Base-by-base conservation (phyloP, 2,329 filamentous ascomycete genomes). In the Penicillium hesseltinei region DNA sequence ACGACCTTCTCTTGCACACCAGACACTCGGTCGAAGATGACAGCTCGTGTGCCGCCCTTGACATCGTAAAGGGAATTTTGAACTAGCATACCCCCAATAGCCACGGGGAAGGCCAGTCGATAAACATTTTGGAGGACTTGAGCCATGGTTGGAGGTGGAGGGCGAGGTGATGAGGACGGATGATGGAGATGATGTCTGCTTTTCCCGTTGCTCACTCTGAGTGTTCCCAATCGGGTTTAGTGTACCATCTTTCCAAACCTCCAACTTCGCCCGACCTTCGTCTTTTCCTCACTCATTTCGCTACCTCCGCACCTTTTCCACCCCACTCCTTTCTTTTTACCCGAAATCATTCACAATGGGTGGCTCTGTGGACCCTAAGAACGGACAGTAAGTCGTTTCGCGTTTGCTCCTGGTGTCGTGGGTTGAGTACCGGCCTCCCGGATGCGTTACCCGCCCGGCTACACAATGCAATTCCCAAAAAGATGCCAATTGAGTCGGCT, bases 41-140 rank as follows among this genome's bases (percentile, higher is more conserved):
- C 92, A 61, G 94, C 94, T 71, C 94, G 87, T 62, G 88, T 89
- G 69, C 94, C 94, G 74, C 94, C 94, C 75, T 91, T 92, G 74
- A 99, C 94, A 77, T 99, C 94, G 87, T 97, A 99, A 62, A 99
- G 85, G 58, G 92, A 91, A 64, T 90, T 84, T 76, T 92, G 88
- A 65, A 85, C 80, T 59, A 93, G 71, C 56, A 85, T 83, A 66
- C 85, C 80, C 67, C 83, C 90, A 66, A 90, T 76, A 59, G 89
- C 86, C 56, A 85, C 82, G 46, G 93, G 92, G 53, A 97, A 78
- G 62, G 90, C 90, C 74, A 72, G 66, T 51, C 72, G 72, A 62
- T 73, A 74, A 59, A 76, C 48, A 49, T 71, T 68, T 43, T 71
- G 65, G 47, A 76, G 69, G 56, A 65, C 65, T 65, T 73, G 72